Conservation (phyloP, 441 rosid genomes). For the Rhodomyrtus psidioides region DNA sequence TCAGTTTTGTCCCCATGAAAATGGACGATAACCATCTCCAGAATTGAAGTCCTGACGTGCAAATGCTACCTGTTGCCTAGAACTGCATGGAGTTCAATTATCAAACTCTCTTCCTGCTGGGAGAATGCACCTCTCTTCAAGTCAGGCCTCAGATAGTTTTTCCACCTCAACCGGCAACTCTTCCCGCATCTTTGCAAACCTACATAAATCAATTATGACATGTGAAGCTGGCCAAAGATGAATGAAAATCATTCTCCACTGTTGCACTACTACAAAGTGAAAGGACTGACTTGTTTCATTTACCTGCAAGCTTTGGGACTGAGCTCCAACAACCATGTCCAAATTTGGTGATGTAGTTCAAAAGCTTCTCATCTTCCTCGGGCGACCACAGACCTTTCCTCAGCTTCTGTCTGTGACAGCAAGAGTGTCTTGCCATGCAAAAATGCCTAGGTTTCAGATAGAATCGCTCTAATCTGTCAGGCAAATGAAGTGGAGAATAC, state of each 20-base stretch:
- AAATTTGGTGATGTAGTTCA: slow-evolving; percentile 56
- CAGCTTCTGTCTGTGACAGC: slow-evolving; percentile 84
- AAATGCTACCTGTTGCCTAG: slow-evolving; percentile 64
- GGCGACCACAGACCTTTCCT: slow-evolving; percentile 97
- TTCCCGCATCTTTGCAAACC: slow-evolving; percentile 83
- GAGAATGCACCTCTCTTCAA: slow-evolving; percentile 84
- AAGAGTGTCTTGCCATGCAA: slow-evolving; percentile 83
- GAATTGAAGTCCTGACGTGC: not conserved
- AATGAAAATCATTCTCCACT: not conserved
- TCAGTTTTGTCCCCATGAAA: not conserved
- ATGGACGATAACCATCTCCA: not conserved
- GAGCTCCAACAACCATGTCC: slow-evolving; percentile 98
- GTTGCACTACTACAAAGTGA: not conserved
- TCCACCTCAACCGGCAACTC: slow-evolving; percentile 81
- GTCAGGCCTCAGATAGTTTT: slow-evolving; percentile 83
- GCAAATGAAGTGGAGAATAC: not conserved
- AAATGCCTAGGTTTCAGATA: not conserved
- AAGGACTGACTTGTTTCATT: not conserved
- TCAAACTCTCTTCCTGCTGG: slow-evolving; percentile 62
- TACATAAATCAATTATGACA: not conserved
- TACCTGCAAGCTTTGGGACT: slow-evolving; percentile 89
- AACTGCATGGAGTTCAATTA: slow-evolving; percentile 64
- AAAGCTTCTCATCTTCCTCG: slow-evolving; percentile 90
- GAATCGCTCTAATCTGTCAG: not conserved
- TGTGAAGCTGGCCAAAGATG: not conserved